phyloP scores from a whole-genome alignment of 1,284 basidiomycete species.

The Ceratobasidium sp. region DNA sequence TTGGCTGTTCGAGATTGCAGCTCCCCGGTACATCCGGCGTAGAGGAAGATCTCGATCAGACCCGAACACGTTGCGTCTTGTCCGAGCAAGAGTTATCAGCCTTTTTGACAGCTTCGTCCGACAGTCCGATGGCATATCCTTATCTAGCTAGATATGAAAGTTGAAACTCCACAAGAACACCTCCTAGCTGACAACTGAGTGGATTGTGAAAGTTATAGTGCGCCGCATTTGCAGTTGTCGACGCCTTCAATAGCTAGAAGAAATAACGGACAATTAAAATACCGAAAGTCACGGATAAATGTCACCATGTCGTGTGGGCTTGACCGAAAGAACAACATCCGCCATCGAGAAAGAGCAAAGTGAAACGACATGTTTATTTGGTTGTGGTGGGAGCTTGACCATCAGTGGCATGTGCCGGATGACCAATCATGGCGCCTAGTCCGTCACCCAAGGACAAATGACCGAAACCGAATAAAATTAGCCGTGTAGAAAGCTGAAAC shows the following conservation, averaged over 20 bases:
- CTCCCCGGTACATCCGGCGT: background rate
- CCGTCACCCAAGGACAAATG: too few relatives aligned
- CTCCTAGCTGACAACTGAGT: too few relatives aligned
- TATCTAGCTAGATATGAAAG: background rate
- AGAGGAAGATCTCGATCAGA: slow-evolving; percentile 20
- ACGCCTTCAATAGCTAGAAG: background rate
- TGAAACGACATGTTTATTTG: background rate
- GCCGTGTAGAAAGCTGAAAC: too few relatives aligned
- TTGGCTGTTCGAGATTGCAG: slow-evolving; percentile 20
- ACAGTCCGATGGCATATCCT: slow-evolving; percentile 14
- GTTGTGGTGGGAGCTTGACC: background rate
- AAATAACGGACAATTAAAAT: background rate
- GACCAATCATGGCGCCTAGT: slow-evolving; percentile 3
- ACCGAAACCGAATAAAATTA: background rate
- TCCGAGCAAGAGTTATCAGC: slow-evolving; percentile 29
- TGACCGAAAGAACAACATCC: background rate
- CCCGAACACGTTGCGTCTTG: slow-evolving; percentile 22
- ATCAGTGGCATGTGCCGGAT: background rate
- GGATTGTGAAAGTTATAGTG: slow-evolving; percentile 5
- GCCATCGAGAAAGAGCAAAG: background rate
- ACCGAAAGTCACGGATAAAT: background rate
- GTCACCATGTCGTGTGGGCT: background rate
- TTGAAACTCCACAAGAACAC: background rate
- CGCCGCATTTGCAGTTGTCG: background rate
- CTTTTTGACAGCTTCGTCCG: slow-evolving; percentile 38